Base-by-base conservation (phyloP, 805 yeast genomes). In the Schwanniomyces sp. region DNA sequence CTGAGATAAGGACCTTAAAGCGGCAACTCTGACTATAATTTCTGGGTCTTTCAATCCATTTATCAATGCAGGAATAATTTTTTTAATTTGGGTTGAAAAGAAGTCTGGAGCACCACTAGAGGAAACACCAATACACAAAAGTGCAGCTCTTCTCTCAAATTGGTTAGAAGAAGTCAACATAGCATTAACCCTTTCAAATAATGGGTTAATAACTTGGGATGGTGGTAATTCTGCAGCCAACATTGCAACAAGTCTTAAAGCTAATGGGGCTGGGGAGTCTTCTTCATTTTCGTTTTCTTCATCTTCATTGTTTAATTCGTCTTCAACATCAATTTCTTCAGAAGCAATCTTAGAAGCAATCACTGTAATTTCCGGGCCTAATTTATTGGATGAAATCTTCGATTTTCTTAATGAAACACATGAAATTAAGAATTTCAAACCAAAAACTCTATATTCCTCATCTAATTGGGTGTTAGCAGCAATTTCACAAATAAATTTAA, bases 261-360 rank as follows among this genome's bases (percentile, higher is more conserved):
- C 96, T 54, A 90, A 78, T 43, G 86, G 67, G 39, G 84, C 69
- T 47, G 96, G 95, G 46, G 84, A 79, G 60, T 83, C 86, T 69
- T 92, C 98, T 71, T 91, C 97, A 62, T 89, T 91, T 67, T 91
- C 97, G 56, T 88, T 92, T 58, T 91, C 95, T 63, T 88, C 96
- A 53, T 86, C 91, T 59, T 87, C 92, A 50, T 81, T 84, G 53
- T 82, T 82, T 54, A 87, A 76, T 63, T 86, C 92, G 40, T 82
- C 86, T 55, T 87, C 94, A 46, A 85, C 82, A 58, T 87, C 95
- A 44, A 71, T 66, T 58, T 80, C 83, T 69, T 89, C 96, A 52
- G 91, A 78, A 21, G 94, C 86, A 53, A 92, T 83, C 56, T 80
- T 78, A 49, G 89, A 73, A 48, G 94, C 92, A 52, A 86, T 78